Conservation (phyloP, 352 stramenopile genomes). For the Phytopythium litorale region DNA sequence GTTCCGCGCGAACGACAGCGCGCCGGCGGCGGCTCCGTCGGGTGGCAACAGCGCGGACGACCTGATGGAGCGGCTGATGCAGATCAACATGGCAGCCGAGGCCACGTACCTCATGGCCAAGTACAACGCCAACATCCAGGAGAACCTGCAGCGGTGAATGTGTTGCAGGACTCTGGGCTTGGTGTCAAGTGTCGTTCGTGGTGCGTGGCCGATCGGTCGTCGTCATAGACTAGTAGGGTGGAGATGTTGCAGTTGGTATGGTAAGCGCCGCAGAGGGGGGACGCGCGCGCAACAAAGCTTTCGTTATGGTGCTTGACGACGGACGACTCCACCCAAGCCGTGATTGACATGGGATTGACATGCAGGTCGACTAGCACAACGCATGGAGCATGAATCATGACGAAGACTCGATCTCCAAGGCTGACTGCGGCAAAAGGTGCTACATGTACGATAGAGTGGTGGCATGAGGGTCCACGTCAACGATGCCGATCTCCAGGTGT, state of each 20-base stretch:
- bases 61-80: constrained; percentile 56
- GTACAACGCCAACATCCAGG: constrained; percentile 54
- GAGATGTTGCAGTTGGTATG: neutral
- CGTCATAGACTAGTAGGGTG: neutral
- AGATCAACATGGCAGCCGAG: constrained; percentile 64
- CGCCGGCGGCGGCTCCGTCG: neutral
- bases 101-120: constrained; percentile 70
- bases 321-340: no score
- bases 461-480: neutral
- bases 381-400: neutral
- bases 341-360: neutral
- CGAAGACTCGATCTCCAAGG: neutral
- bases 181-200: neutral
- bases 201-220: neutral
- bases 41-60: constrained; percentile 27
- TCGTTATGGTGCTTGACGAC: neutral
- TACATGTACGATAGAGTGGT: neutral
- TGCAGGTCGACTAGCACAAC: neutral
- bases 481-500: no score
- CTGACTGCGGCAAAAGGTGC: neutral
- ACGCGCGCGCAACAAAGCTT: neutral
- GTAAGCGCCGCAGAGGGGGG: neutral
- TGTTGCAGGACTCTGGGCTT: neutral
- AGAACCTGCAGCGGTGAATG: constrained; percentile 12
- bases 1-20: constrained; percentile 27